Evolutionary conservation across 2,329 filamentous ascomycete genomes (phyloP), one percentile per base, ranked within the genome.

Genomic region (Xylogone sp.): DNA sequence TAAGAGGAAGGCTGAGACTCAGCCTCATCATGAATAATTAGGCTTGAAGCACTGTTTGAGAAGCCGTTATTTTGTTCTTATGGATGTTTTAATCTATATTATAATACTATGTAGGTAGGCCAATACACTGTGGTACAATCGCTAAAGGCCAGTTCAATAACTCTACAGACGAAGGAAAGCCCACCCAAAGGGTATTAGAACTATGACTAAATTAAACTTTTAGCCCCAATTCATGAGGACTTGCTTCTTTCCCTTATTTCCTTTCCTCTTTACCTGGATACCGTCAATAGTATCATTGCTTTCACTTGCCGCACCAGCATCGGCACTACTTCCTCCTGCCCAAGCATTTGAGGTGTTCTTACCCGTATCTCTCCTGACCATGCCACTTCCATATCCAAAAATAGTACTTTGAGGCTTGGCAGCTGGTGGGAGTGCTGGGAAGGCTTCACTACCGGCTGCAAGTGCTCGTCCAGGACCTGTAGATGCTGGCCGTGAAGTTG

Each of bases 401-500:
- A 85, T 82, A 0, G 79, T 82, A 1, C 79, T 83, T 42, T 74
- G 73, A 2, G 81, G 79, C 62, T 85, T 97, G 0, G 88, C 79
- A 1, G 90, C 91, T 0, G 84, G 77, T 0, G 92, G 92, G 1
- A 97, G 77, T 1, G 90, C 86, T 0, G 92, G 93, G 69, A 97
- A 97, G 0, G 84, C 83, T 56, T 92, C 86, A 9, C 66, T 61
- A 8, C 62, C 66, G 22, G 13, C 31, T 51, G 24, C 44, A 53
- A 19, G 46, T 45, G 44, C 44, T 16, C 49, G 48, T 16, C 22
- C 50, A 24, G 58, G 52, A 21, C 49, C 50, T 13, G 53, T 55
- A n/a, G 53, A 56, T 20, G 43, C 42, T 20, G 58, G 56, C 24
- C 53, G 22, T 3, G 56, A 56, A 16, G 64, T 50, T 2, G 62